Evolutionary conservation across 345 rosid genomes (phyloP).

Genomic region (Adansonia digitata): DNA sequence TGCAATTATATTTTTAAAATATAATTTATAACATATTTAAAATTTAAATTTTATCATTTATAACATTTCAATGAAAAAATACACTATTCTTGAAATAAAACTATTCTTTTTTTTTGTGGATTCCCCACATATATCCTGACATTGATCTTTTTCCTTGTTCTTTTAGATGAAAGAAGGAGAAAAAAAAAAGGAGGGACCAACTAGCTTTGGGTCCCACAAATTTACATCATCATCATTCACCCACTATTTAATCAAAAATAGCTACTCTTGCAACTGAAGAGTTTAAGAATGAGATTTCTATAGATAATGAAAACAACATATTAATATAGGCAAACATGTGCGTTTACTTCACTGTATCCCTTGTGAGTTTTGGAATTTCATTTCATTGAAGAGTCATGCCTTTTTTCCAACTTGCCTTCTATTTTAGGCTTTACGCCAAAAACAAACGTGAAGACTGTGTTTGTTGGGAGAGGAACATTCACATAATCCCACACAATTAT

Average conservation of each 20-base stretch:
- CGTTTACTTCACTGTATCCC: conserved; percentile 35
- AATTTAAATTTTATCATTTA: no score
- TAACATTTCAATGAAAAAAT: no score
- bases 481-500: background rate
- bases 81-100: no score
- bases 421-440: conserved; percentile 26
- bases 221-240: conserved; percentile 28
- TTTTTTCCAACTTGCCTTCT: conserved; percentile 29
- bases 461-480: background rate
- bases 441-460: background rate
- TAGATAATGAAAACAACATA: no score
- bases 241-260: conserved; percentile 2
- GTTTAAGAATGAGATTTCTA: background rate
- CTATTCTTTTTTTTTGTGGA: no score
- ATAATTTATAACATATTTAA: no score
- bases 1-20: no score
- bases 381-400: conserved; percentile 35
- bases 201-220: conserved; percentile 36
- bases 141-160: conserved; percentile 11
- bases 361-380: conserved; percentile 33
- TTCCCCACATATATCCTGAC: conserved; percentile 27
- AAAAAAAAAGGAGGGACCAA: background rate
- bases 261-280: conserved; percentile 7
- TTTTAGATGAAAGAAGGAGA: background rate
- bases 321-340: conserved; percentile 27